Evolutionary conservation across 371 early-diverging fungal species (phyloP), one percentile per base, ranked within the genome.

Genomic region (Racocetra persica): DNA sequence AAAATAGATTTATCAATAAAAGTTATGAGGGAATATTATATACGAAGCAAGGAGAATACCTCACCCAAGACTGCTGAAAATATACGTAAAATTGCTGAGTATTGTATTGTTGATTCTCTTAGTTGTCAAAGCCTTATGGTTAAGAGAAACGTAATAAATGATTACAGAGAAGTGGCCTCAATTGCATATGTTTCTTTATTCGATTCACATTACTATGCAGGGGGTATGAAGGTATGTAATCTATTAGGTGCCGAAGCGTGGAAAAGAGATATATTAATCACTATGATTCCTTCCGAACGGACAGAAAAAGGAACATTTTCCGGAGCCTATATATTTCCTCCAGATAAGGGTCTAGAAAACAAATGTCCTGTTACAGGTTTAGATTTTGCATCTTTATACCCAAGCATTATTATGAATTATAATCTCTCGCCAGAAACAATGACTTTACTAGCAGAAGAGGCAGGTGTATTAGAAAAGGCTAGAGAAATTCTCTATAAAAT

Each of bases 131-230:
- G 45, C 8, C 76, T 75, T 59, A 75, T 75, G 20, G 59, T 75
- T 57, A 75, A 75, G 20, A 11, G 10, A 20, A 75, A 75, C 45
- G n/a, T 75, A 28, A 75, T 75, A 28, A 75, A 75, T 57, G 38
- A 74, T 57, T 74, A 74, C 22, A 55, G 22, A 38, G 76, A 75
- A 20, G 62, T 75, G 11, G 26, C 62, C 5, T 75, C 76, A 20
- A 59, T 75, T 59, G 76, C 76, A 18, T 57, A 59, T 75, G 59
- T 75, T 18, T 75, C 59, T n/a, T 41, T 75, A 18, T 75, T 41
- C 16, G 76, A 75, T 57, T 59, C 59, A 2, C 76, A 75, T 38
- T 75, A 75, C 38, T 75, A 36, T 75, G 38, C 41, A 0, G 38
- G 36, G 6, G 62, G 38, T 59, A 38, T 59, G 38, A 57, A 59